Base-by-base conservation (phyloP, 1,139 yeast species). In the Eremothecium cymbalariae region DNA sequence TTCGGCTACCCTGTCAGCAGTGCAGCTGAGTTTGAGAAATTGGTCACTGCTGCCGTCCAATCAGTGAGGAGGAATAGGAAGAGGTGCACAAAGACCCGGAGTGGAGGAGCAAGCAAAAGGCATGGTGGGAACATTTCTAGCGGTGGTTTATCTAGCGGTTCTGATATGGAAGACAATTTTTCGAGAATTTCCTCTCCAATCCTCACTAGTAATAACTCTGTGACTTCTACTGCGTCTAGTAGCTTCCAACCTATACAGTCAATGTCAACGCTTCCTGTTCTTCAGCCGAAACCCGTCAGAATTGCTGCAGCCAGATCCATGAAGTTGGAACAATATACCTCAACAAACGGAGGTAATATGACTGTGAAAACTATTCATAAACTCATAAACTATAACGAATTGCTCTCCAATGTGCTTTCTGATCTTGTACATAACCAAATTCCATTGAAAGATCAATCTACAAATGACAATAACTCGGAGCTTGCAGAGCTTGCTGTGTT, bases 11-110 rank as follows among this genome's bases (percentile, higher is more conserved):
- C 77, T 1, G 61, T 59, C 6, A 71, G 70, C 3, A 65, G 72
- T 18, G 62, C 75, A 24, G 62, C 65, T 1, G 97, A 88, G 47
- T 88, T 90, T 55, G 95, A 86, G 56, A 81, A 80, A 55, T 68
- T 90, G 28, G 96, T 90, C 0, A 65, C 95, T 21, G 94, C 95
- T 2, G 97, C 95, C 0, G 80, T 90, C 18, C 98, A 90, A 55
- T 72, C 80, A 16, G 85, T 76, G 4, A 61, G 86, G 37, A 60
- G 86, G 41, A 78, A 78, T 51, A 65, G 82, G 41, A 77, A 76
- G 49, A 62, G 86, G 39, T 66, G 74, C 9, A 64, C 50, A 36
- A 59, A 55, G 38, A 31, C 35, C 11, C 36, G 42, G 13, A 28
- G 25, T 16, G 26, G 20, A 16, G 25, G 15, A 14, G 12, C 28